A percentile compares a stretch with the other conserved stretches of the same genome.
Evolutionary conservation across 2,329 filamentous ascomycete genomes (phyloP).

Genomic region (Ceratocystis variospora): DNA sequence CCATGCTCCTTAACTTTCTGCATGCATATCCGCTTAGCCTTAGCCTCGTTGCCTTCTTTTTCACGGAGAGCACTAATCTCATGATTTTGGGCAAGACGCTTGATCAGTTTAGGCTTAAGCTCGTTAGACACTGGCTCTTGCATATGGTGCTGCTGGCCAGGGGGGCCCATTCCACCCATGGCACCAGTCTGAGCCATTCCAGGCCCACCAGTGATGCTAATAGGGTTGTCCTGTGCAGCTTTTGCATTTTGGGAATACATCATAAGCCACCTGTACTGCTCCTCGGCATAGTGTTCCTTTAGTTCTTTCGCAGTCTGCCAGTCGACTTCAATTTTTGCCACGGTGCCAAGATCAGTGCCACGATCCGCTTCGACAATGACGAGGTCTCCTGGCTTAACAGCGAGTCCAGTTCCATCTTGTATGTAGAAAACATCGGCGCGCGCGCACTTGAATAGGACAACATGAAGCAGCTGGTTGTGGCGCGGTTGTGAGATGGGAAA

Average conservation of each 20-base stretch:
- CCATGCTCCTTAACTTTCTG: slow-evolving; percentile 92
- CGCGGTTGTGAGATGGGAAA: slow-evolving; percentile 48
- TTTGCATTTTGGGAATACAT: slow-evolving; percentile 82
- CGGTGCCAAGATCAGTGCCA: slow-evolving; percentile 86
- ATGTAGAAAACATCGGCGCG: slow-evolving; percentile 94
- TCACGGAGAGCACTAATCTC: slow-evolving; percentile 81
- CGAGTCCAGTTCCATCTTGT: slow-evolving; percentile 84
- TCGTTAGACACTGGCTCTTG: slow-evolving; percentile 60
- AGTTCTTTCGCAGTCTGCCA: slow-evolving; percentile 77
- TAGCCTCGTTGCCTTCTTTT: slow-evolving; percentile 94
- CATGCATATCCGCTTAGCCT: slow-evolving; percentile 91
- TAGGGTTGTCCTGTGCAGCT: slow-evolving; percentile 45
- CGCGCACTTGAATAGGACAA: slow-evolving; percentile 93
- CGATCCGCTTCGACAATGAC: slow-evolving; percentile 97
- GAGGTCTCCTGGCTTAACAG: slow-evolving; percentile 78
- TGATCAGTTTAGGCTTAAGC: slow-evolving; percentile 91
- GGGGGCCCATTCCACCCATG: slow-evolving; percentile 64
- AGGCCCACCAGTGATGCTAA: slow-evolving; percentile 32
- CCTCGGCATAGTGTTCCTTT: slow-evolving; percentile 83
- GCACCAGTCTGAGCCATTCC: slow-evolving; percentile 33
- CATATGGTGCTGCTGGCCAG: slow-evolving; percentile 57
- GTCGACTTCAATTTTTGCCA: slow-evolving; percentile 75
- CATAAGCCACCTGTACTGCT: slow-evolving; percentile 97
- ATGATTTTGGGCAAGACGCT: slow-evolving; percentile 79
- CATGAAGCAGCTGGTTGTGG: slow-evolving; percentile 60